phyloP scores from a whole-genome alignment of 495 filamentous ascomycete genomes.

The Gamarada debralockiae region DNA sequence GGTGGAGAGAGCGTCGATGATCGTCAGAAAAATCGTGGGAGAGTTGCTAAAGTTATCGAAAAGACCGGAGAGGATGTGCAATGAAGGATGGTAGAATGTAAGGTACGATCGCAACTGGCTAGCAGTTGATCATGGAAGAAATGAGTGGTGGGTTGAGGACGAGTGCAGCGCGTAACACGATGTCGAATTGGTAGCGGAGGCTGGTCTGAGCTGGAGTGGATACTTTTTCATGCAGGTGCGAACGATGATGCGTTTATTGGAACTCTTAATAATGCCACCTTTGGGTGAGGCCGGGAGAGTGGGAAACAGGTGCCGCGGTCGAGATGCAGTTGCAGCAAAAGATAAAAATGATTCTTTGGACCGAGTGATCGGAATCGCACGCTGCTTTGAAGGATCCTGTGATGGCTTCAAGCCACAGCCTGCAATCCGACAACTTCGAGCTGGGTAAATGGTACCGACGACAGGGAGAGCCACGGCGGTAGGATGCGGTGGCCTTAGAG shows the following conservation, averaged over 20 bases:
- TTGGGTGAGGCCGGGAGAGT: too few relatives aligned
- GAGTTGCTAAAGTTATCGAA: conserved; percentile 7
- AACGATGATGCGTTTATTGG: conserved; percentile 8
- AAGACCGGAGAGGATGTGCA: conserved; percentile 8
- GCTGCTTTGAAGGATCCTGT: too few relatives aligned
- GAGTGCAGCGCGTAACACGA: conserved; percentile 25
- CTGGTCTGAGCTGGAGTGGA: conserved; percentile 15
- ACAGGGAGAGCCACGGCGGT: too few relatives aligned
- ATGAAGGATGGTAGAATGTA: conserved; percentile 10
- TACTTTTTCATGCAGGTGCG: conserved; percentile 13
- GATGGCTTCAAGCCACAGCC: too few relatives aligned
- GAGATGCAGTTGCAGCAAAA: too few relatives aligned
- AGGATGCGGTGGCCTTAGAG: neutral
- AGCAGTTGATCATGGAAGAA: conserved; percentile 2
- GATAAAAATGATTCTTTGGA: too few relatives aligned
- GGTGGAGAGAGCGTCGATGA: conserved; percentile 8
- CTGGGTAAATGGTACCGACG: neutral
- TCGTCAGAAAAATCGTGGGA: conserved; percentile 11
- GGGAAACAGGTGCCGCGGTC: too few relatives aligned
- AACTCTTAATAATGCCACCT: neutral
- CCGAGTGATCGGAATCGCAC: too few relatives aligned
- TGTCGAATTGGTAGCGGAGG: conserved; percentile 16
- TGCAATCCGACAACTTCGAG: neutral
- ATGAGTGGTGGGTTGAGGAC: conserved; percentile 16
- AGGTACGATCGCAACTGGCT: conserved; percentile 20